phyloP scores from a whole-genome alignment of 192 early-diverging fungal genomes.

The Chytriomyces confervae region DNA sequence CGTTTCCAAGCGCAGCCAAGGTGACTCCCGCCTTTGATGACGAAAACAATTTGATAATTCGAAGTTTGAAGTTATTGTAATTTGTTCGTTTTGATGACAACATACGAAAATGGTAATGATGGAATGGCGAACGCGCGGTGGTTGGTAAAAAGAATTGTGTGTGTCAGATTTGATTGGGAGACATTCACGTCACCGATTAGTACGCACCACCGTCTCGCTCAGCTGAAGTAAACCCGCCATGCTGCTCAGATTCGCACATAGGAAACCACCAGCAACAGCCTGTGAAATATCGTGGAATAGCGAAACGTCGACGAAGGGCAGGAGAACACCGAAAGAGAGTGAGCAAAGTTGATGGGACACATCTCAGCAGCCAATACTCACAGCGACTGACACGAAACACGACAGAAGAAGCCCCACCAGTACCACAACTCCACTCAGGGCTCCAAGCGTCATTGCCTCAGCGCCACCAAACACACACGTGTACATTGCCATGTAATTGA shows the following conservation, averaged over 20 bases:
- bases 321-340: no score
- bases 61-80: background rate
- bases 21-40: constrained; percentile 52
- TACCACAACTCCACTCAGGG: background rate
- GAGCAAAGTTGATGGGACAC: no score
- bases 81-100: no score
- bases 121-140: no score
- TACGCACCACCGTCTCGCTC: constrained; percentile 72
- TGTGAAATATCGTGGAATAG: no score
- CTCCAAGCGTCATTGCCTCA: background rate
- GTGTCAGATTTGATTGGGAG: no score
- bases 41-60: background rate
- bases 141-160: no score
- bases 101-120: no score
- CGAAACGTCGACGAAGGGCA: no score
- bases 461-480: constrained; percentile 23
- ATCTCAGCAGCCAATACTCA: no score
- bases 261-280: constrained; percentile 34
- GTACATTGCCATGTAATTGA: constrained; percentile 39
- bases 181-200: no score
- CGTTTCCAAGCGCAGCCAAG: constrained; percentile 74
- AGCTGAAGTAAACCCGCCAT: constrained; percentile 75
- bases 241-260: constrained; percentile 80
- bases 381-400: constrained; percentile 36
- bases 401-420: constrained; percentile 14